Percentiles rank a stretch among this genome's conserved stretches.
Evolutionary conservation across 768 basidiomycete species (phyloP).

Genomic region (Termitomyces sp.): DNA sequence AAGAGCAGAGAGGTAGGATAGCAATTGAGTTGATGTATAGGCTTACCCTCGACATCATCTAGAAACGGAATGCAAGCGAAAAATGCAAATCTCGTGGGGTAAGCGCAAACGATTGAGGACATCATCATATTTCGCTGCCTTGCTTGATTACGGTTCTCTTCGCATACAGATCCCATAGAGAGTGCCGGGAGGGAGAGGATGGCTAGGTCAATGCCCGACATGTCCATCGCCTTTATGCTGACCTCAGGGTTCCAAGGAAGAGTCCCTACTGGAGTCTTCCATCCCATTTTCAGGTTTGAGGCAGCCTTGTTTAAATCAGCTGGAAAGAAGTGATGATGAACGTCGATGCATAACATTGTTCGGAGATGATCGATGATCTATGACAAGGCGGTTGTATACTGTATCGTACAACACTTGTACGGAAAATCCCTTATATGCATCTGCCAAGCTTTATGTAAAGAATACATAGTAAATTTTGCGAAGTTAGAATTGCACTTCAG

Average conservation of each 20-base stretch:
- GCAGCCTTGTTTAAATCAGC: constrained; percentile 41
- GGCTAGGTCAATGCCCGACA: constrained; percentile 47
- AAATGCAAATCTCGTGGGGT: constrained; percentile 62
- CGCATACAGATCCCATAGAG: constrained; percentile 28
- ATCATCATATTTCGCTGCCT: constrained; percentile 44
- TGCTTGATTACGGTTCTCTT: constrained; percentile 33
- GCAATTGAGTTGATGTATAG: background rate
- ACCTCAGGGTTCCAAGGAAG: constrained; percentile 58
- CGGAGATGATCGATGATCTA: background rate
- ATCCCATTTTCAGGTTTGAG: constrained; percentile 45
- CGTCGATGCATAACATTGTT: constrained; percentile 40
- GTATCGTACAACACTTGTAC: background rate
- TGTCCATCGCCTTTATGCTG: constrained; percentile 62
- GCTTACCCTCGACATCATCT: constrained; percentile 53
- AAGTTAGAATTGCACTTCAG: no score
- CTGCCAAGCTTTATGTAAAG: no score
- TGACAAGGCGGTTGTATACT: background rate
- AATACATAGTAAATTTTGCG: no score
- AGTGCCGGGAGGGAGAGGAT: constrained; percentile 65
- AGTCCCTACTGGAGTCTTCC: constrained; percentile 56
- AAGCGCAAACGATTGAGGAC: constrained; percentile 37
- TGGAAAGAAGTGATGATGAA: constrained; percentile 78
- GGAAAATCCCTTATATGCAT: background rate
- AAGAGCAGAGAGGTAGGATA: background rate
- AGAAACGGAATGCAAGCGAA: constrained; percentile 61